Conservation (phyloP, 257 asterid species). For the Rhazya stricta region DNA sequence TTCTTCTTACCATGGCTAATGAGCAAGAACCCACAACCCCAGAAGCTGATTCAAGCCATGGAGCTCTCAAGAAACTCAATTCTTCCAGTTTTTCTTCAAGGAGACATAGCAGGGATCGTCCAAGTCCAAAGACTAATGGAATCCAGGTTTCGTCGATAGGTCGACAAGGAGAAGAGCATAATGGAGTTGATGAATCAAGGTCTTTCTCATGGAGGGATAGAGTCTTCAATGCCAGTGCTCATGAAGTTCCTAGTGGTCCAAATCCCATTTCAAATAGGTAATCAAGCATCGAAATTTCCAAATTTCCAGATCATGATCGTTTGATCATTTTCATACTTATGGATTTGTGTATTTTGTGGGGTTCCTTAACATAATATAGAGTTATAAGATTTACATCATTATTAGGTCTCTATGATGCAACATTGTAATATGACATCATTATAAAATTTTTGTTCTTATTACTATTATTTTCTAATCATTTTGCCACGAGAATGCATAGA, state of each 20-base stretch:
- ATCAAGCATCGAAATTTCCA: neutral
- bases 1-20: slow-evolving; percentile 19
- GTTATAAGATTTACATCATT: neutral
- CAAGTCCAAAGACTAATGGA: neutral
- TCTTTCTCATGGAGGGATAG: slow-evolving; percentile 23
- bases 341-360: slow-evolving; percentile 12
- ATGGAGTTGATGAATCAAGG: neutral
- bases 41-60: neutral
- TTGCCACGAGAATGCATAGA: slow-evolving; percentile 15
- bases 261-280: slow-evolving; percentile 62
- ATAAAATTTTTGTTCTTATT: neutral
- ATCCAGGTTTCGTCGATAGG: slow-evolving; percentile 18
- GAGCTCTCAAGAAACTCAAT: neutral
- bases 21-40: neutral
- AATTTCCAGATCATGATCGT: slow-evolving; percentile 1
- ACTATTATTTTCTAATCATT: slow-evolving; percentile 24
- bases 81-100: neutral
- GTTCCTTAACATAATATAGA: neutral
- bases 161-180: slow-evolving; percentile 11
- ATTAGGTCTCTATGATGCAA: slow-evolving; percentile 10
- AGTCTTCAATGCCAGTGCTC: slow-evolving; percentile 38
- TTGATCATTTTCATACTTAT: neutral
- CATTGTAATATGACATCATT: neutral
- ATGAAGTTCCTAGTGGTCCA: slow-evolving; percentile 80
- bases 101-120: slow-evolving; percentile 3